A percentile compares a stretch with the other conserved stretches of the same genome.
Conservation (phyloP, 2,329 filamentous ascomycete species). For the Aspergillus tanneri region DNA sequence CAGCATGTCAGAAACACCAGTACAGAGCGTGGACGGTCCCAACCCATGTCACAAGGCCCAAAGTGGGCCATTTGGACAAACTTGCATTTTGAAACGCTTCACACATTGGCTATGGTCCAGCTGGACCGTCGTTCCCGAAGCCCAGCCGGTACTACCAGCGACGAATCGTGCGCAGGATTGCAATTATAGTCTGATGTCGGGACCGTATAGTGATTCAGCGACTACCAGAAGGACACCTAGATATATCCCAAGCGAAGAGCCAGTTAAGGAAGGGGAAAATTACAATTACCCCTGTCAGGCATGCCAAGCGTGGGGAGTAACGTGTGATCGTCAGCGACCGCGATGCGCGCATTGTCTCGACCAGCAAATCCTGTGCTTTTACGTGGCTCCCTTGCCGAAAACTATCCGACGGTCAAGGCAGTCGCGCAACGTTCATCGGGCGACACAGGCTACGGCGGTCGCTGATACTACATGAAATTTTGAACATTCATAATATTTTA, state of each 20-base stretch:
- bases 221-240: background rate
- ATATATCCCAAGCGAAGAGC: background rate
- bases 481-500: no score
- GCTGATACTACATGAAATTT: background rate
- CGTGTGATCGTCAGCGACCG: conserved; percentile 30
- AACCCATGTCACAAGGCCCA: conserved; percentile 4
- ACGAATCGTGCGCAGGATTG: no score
- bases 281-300: conserved; percentile 25
- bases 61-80: conserved; percentile 1
- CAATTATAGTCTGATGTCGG: background rate
- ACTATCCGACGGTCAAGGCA: conserved; percentile 19
- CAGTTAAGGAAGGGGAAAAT: background rate
- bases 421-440: conserved; percentile 16
- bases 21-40: background rate
- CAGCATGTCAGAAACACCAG: conserved; percentile 7
- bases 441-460: conserved; percentile 23
- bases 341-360: conserved; percentile 34
- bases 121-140: conserved; percentile 7
- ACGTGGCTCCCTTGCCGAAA: conserved; percentile 28
- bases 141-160: no score
- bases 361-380: conserved; percentile 36
- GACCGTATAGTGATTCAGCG: background rate
- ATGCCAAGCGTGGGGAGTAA: conserved; percentile 29
- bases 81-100: conserved; percentile 13
- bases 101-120: conserved; percentile 21